Conservation (phyloP, 2,329 filamentous ascomycete species). For the Colletotrichum spinosum region DNA sequence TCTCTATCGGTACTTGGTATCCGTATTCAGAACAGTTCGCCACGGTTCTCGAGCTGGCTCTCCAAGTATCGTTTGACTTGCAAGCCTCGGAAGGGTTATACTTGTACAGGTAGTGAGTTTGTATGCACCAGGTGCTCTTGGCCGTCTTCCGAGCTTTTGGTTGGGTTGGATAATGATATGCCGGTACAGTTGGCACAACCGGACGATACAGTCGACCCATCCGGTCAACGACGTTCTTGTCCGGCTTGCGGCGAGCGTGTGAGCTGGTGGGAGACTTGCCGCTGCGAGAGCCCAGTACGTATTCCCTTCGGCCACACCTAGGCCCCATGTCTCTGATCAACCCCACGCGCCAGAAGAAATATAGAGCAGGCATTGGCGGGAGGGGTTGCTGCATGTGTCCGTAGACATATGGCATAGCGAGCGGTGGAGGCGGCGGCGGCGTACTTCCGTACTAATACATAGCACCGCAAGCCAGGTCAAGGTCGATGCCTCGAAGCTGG, state of each 20-base stretch:
- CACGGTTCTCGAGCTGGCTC: constrained; percentile 8
- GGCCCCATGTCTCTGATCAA: constrained; percentile 33
- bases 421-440: too few species aligned
- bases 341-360: constrained; percentile 32
- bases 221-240: constrained; percentile 3
- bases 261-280: not conserved
- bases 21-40: not conserved
- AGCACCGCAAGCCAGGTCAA: constrained; percentile 20
- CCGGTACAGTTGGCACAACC: constrained; percentile 15
- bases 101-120: constrained; percentile 6
- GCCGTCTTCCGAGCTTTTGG: constrained; percentile 10
- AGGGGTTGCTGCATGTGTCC: constrained; percentile 9
- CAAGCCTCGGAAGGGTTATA: constrained; percentile 8
- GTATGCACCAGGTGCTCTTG: constrained; percentile 1
- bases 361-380: constrained; percentile 23
- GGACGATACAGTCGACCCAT: constrained; percentile 11
- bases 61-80: constrained; percentile 1
- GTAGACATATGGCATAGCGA: too few species aligned
- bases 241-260: constrained; percentile 3
- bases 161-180: constrained; percentile 10
- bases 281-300: not conserved
- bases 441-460: not conserved
- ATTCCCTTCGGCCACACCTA: constrained; percentile 11
- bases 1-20: not conserved
- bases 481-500: constrained; percentile 22